phyloP scores from a whole-genome alignment of 441 rosid species.

The Pelargonium australe region DNA sequence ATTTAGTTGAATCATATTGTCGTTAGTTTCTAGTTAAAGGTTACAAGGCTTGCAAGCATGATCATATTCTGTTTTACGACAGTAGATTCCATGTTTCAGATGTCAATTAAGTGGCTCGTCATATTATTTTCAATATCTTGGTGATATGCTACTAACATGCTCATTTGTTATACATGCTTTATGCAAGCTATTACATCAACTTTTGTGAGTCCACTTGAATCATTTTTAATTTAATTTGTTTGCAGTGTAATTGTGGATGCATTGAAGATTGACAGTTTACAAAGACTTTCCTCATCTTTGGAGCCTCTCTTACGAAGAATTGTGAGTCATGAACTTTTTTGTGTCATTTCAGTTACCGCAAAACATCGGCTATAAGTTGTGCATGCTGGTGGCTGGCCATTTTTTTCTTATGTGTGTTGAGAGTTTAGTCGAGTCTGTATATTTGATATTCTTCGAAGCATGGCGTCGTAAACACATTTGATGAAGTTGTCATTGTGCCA shows the following conservation, averaged over 20 bases:
- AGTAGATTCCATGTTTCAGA: neutral
- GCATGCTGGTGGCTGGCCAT: neutral
- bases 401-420: too few relatives aligned
- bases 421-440: too few relatives aligned
- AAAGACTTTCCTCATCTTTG: conserved; percentile 93
- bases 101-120: too few relatives aligned
- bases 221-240: neutral
- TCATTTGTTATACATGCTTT: neutral
- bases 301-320: conserved; percentile 97
- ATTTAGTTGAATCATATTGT: neutral
- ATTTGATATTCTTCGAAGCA: neutral
- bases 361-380: neutral
- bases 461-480: neutral
- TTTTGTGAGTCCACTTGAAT: neutral
- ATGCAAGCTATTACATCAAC: neutral
- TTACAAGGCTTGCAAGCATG: neutral
- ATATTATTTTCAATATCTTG: neutral
- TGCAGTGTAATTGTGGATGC: conserved; percentile 98
- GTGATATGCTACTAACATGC: neutral
- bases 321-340: conserved; percentile 40
- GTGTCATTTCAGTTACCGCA: neutral
- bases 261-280: conserved; percentile 88
- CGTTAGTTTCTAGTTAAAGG: neutral
- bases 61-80: neutral
- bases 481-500: neutral